Evolutionary conservation across 2,329 filamentous ascomycete species (phyloP).

Genomic region (Aspergillus calidoustus): DNA sequence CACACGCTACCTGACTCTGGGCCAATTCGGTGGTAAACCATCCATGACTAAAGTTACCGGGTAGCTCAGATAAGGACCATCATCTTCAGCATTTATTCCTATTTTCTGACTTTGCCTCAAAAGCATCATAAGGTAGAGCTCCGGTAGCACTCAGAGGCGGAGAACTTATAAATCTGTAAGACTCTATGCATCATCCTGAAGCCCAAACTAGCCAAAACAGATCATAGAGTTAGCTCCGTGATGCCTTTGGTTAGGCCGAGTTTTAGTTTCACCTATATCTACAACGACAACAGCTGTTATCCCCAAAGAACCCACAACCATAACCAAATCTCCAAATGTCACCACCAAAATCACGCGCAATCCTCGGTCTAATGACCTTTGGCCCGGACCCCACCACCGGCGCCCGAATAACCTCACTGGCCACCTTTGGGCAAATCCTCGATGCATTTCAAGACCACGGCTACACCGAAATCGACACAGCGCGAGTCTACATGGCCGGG

Average conservation of each 20-base stretch:
- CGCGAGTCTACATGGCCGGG: constrained; percentile 7
- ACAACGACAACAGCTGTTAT: background rate
- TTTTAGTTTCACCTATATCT: background rate
- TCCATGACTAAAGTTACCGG: no score
- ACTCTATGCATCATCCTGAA: no score
- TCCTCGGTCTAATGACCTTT: constrained; percentile 14
- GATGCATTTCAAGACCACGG: constrained; percentile 9
- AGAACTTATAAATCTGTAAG: no score
- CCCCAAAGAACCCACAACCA: no score
- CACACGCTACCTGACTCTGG: no score
- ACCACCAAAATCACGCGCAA: constrained; percentile 1
- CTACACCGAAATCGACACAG: constrained; percentile 17
- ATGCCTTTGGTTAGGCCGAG: constrained; percentile 5
- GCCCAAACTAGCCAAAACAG: background rate
- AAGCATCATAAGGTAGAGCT: no score
- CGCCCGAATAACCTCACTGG: constrained; percentile 14
- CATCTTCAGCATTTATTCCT: no score
- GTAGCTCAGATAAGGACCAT: no score
- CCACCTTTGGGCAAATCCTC: constrained; percentile 5
- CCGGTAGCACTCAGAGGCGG: no score
- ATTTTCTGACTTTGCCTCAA: no score
- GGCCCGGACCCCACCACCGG: constrained; percentile 10
- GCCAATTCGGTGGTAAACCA: no score
- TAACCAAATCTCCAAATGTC: background rate
- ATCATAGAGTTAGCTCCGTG: background rate